Conservation (phyloP, 768 basidiomycete genomes). For the Suillus luteus region DNA sequence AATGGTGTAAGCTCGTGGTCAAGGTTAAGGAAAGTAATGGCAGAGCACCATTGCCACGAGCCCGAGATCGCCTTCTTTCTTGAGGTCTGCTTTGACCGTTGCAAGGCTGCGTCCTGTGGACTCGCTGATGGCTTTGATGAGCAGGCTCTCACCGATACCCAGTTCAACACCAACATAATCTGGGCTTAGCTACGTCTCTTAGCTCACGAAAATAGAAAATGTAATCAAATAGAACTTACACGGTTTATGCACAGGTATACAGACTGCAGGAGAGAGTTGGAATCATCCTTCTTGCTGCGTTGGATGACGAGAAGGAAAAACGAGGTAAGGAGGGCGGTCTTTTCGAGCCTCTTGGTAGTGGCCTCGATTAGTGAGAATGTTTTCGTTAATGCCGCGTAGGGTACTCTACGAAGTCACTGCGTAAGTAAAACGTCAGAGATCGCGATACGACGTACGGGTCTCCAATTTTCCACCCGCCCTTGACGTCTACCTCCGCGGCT, state of each 20-base stretch:
- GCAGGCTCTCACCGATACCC: constrained; percentile 92
- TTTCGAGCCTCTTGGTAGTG: constrained; percentile 95
- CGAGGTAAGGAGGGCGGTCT: constrained; percentile 82
- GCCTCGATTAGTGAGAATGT: constrained; percentile 88
- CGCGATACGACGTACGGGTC: constrained; percentile 60
- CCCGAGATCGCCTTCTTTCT: constrained; percentile 94
- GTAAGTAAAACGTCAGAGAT: background rate
- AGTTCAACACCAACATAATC: constrained; percentile 95
- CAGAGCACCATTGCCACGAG: constrained; percentile 82
- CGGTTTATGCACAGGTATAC: constrained; percentile 98
- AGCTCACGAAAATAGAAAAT: constrained; percentile 10
- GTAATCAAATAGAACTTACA: constrained; percentile 41
- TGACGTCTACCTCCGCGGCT: constrained; percentile 69
- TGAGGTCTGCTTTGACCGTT: constrained; percentile 87
- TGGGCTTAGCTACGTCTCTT: constrained; percentile 69
- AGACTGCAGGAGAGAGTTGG: constrained; percentile 76
- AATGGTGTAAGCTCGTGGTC: background rate
- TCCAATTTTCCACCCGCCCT: constrained; percentile 83
- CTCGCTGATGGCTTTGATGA: constrained; percentile 94
- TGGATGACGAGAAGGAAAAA: constrained; percentile 91
- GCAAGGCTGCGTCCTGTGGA: constrained; percentile 87
- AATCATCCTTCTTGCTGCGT: constrained; percentile 74
- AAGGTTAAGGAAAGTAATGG: constrained; percentile 1
- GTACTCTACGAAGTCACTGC: constrained; percentile 57
- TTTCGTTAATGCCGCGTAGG: constrained; percentile 90